A percentile compares a stretch with the other conserved stretches of the same genome.
These are phyloP conservation scores for Aspergillus calidoustus DNA, from an alignment of 2,329 filamentous ascomycete species.

Conservation along the genomic window DNA sequence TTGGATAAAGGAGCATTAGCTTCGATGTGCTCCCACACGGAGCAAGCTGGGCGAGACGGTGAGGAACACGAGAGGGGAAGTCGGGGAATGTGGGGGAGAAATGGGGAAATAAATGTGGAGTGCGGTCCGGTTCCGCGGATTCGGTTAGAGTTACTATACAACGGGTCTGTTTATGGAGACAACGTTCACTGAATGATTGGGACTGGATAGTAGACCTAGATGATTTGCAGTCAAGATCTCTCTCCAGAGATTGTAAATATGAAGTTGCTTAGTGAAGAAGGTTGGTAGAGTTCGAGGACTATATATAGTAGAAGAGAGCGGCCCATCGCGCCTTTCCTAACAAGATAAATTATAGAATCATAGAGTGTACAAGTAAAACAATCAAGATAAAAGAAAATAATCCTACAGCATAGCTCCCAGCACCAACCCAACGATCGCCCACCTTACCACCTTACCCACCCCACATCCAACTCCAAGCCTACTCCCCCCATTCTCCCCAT, in stretches of 20 bases:
- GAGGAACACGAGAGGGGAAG: not conserved
- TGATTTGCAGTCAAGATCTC: too few relatives aligned
- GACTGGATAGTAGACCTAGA: too few relatives aligned
- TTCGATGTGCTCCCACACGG: not conserved
- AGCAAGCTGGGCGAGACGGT: not conserved
- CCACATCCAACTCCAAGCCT: not conserved
- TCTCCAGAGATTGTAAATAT: too few relatives aligned
- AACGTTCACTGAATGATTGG: too few relatives aligned
- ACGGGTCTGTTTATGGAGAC: too few relatives aligned
- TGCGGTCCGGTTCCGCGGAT: not conserved
- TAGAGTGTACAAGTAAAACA: not conserved
- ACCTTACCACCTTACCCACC: not conserved
- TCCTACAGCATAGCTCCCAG: not conserved
- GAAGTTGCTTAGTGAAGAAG: too few relatives aligned
- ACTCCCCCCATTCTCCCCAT: not conserved
- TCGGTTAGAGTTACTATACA: too few relatives aligned
- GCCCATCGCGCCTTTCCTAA: too few relatives aligned
- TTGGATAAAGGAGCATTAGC: not conserved
- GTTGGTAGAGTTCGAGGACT: too few relatives aligned
- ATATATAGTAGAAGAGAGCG: too few relatives aligned
- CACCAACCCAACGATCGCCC: constrained; percentile 14
- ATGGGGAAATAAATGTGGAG: not conserved
- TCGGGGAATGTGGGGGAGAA: not conserved
- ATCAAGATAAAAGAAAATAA: not conserved
- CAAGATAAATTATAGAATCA: too few relatives aligned